Evolutionary conservation across 1,284 basidiomycete species (phyloP).

Genomic region (Trichosporon sp.): DNA sequence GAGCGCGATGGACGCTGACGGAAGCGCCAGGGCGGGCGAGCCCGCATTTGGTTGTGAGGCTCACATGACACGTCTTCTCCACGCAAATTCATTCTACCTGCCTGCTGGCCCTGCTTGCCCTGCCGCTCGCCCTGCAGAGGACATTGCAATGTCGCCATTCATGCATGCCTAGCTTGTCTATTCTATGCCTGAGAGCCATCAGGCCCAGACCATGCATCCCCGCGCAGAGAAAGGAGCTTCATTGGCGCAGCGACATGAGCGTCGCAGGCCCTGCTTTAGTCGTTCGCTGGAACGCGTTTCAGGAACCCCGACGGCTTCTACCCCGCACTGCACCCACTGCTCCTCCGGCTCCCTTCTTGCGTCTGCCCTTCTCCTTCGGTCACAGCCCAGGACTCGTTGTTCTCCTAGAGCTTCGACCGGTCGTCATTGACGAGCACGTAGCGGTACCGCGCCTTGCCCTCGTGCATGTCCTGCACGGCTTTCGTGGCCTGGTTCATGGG

Average conservation of each 20-base stretch:
- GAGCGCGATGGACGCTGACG: neutral
- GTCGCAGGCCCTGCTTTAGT: too few species aligned
- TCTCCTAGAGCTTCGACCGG: neutral
- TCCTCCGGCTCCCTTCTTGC: neutral
- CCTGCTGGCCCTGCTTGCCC: too few species aligned
- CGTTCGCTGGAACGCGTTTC: neutral
- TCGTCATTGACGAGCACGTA: slow-evolving; percentile 52
- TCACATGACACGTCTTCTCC: neutral
- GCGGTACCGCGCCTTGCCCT: slow-evolving; percentile 51
- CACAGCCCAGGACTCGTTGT: neutral
- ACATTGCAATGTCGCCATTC: neutral
- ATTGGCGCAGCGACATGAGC: neutral
- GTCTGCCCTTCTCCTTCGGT: neutral
- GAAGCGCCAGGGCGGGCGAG: neutral
- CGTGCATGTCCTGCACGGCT: slow-evolving; percentile 51
- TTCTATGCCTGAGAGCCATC: neutral
- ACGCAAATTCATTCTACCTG: neutral
- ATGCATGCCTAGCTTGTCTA: neutral
- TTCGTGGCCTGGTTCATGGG: slow-evolving; percentile 52
- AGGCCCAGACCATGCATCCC: neutral
- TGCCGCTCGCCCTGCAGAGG: neutral
- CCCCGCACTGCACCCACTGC: neutral
- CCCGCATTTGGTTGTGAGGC: neutral
- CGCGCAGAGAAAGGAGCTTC: neutral
- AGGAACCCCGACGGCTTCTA: neutral